Conservation (phyloP, 768 basidiomycete genomes). For the Leccinellum albellum region DNA sequence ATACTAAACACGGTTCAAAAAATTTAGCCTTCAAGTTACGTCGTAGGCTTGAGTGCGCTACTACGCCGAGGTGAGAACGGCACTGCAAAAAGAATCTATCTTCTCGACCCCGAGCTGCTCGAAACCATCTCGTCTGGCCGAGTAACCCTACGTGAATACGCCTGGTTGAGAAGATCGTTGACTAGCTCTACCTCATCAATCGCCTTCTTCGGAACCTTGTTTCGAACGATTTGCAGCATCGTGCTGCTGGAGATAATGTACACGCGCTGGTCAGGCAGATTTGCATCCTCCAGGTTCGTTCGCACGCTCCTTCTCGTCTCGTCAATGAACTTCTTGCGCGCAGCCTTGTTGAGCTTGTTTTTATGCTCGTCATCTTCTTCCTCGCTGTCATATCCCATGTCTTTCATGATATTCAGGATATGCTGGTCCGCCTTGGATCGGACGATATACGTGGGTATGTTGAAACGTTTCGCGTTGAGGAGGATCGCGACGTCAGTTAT, state of each 20-base stretch:
- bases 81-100: neutral
- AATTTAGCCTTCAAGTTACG: neutral
- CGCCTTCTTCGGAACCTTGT: conserved; percentile 8
- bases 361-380: conserved; percentile 11
- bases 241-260: conserved; percentile 25
- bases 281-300: conserved; percentile 15
- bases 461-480: conserved; percentile 26
- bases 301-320: conserved; percentile 19
- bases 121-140: neutral
- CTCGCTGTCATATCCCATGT: conserved; percentile 22
- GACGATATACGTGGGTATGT: conserved; percentile 34
- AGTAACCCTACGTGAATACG: neutral
- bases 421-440: conserved; percentile 38
- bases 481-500: conserved; percentile 34
- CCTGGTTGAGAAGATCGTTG: conserved; percentile 9
- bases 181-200: conserved; percentile 15
- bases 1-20: neutral
- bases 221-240: conserved; percentile 10
- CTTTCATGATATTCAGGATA: conserved; percentile 23
- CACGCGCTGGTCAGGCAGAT: conserved; percentile 21
- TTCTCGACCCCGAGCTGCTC: neutral
- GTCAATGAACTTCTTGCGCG: conserved; percentile 21
- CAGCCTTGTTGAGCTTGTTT: conserved; percentile 8
- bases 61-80: neutral
- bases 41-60: neutral